Percentiles rank a stretch among this genome's conserved stretches.
Conservation (phyloP, 805 yeast species). For the Saccharomycopsis javanensis region DNA sequence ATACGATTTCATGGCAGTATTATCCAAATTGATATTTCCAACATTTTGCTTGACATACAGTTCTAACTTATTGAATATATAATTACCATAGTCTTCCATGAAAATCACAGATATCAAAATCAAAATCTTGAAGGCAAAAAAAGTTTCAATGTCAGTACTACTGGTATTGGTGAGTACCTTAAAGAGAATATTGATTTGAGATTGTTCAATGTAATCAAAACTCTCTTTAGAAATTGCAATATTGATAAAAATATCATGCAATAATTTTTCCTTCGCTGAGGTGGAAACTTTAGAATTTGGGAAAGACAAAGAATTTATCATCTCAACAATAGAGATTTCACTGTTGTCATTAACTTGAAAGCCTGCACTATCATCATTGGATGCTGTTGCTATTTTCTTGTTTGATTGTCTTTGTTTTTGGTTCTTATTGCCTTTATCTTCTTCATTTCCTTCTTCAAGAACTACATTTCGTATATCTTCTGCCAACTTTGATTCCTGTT, state of each 20-base stretch:
- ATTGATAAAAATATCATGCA: slow-evolving; percentile 2
- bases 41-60: slow-evolving; percentile 1
- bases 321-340: neutral
- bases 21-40: neutral
- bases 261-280: slow-evolving; percentile 5
- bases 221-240: neutral
- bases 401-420: neutral
- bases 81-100: slow-evolving; percentile 9
- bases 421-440: neutral
- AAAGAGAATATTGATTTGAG: slow-evolving; percentile 1
- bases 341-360: neutral
- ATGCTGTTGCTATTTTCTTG: neutral
- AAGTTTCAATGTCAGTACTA: slow-evolving; percentile 6
- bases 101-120: slow-evolving; percentile 3
- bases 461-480: neutral
- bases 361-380: neutral
- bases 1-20: neutral
- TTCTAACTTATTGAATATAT: neutral
- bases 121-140: slow-evolving; percentile 11
- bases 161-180: slow-evolving; percentile 4
- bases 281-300: slow-evolving; percentile 11
- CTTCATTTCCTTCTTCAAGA: neutral
- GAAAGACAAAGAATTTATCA: slow-evolving; percentile 3
- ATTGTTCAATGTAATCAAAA: neutral
- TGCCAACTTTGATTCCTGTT: neutral